Conservation (phyloP, 2,329 filamentous ascomycete species). For the Phoma herbarum region DNA sequence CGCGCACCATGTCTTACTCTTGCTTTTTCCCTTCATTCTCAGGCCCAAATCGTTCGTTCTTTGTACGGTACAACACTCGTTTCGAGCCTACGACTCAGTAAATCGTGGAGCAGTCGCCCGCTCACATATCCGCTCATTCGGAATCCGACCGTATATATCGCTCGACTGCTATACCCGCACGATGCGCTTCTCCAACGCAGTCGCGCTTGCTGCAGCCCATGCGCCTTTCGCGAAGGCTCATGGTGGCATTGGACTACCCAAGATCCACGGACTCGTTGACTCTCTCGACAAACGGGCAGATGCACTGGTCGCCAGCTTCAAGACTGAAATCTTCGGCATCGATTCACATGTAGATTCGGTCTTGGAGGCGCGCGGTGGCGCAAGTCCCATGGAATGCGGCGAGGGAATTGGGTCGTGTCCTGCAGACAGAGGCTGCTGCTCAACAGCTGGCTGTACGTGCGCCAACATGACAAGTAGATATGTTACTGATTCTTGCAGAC, state of each 20-base stretch:
- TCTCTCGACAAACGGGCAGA: constrained; percentile 31
- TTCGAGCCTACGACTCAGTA: neutral
- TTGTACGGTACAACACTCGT: constrained; percentile 4
- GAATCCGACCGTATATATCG: neutral
- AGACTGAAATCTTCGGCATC: constrained; percentile 6
- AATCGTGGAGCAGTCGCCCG: neutral
- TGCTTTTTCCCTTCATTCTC: neutral
- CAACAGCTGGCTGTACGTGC: constrained; percentile 28
- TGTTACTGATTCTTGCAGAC: constrained; percentile 33
- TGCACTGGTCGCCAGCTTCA: constrained; percentile 24
- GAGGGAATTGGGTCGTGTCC: constrained; percentile 33
- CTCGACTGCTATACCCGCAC: neutral
- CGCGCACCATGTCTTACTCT: constrained; percentile 1
- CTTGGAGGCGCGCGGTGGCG: constrained; percentile 26
- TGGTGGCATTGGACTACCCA: constrained; percentile 26
- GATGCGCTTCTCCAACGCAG: constrained; percentile 6
- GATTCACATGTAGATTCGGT: neutral
- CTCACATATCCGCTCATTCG: constrained; percentile 5
- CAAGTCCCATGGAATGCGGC: constrained; percentile 32
- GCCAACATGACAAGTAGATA: neutral
- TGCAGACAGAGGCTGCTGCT: constrained; percentile 34
- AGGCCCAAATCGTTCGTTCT: neutral
- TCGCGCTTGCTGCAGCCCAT: constrained; percentile 3
- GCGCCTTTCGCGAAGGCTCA: constrained; percentile 29
- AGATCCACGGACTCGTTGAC: constrained; percentile 32